phyloP scores from a whole-genome alignment of 1,284 basidiomycete species.

The Cryptococcus sp. region DNA sequence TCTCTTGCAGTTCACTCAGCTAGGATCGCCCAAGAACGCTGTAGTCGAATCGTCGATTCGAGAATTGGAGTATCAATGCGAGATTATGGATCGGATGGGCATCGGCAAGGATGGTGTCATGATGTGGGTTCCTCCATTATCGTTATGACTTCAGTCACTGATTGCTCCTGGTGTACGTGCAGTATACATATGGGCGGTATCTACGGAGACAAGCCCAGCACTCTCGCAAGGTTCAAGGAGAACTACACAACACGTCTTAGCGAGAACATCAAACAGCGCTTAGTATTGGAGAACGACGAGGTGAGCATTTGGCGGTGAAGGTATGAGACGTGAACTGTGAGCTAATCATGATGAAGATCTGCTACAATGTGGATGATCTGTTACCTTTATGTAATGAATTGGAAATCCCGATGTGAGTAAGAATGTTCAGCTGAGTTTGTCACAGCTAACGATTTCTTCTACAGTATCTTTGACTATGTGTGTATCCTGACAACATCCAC shows the following conservation, averaged over 20 bases:
- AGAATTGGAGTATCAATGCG: conserved; percentile 79
- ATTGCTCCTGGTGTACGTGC: not conserved
- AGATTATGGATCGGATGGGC: conserved; percentile 83
- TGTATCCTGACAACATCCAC: not conserved
- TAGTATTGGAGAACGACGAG: conserved; percentile 92
- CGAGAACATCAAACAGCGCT: conserved; percentile 65
- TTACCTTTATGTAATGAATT: conserved; percentile 80
- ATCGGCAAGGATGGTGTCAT: conserved; percentile 48
- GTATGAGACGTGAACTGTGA: not conserved
- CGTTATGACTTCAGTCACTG: not conserved
- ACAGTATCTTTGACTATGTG: conserved; percentile 45
- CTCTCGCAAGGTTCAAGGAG: conserved; percentile 71
- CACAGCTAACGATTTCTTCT: too few species aligned
- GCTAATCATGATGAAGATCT: conserved; percentile 59
- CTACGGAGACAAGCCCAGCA: conserved; percentile 73
- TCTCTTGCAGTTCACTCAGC: conserved; percentile 65
- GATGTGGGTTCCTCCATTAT: conserved; percentile 30
- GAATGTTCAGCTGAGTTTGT: conserved; percentile 59
- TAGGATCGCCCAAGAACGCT: conserved; percentile 71
- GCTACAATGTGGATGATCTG: conserved; percentile 83
- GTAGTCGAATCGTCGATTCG: conserved; percentile 75
- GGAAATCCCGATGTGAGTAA: conserved; percentile 62
- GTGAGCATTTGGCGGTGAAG: conserved; percentile 49
- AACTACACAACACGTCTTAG: conserved; percentile 65
- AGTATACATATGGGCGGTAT: conserved; percentile 63